phyloP scores from a whole-genome alignment of 495 filamentous ascomycete genomes.

The Penicillium bovifimosum region DNA sequence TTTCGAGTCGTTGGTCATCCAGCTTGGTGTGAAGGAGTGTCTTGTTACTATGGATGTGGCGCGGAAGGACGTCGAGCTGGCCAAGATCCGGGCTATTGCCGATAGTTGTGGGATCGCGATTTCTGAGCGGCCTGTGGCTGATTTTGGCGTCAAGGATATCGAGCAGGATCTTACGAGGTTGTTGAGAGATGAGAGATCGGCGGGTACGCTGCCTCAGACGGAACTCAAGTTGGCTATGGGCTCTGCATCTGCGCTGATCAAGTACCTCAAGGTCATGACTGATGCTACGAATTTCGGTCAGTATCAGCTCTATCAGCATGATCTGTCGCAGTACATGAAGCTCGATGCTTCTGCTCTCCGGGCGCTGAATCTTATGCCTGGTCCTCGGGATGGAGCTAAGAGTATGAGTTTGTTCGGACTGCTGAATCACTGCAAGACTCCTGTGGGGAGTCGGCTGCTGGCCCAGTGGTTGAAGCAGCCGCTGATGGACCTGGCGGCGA shows the following conservation, averaged over 20 bases:
- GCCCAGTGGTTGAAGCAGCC: constrained; percentile 99
- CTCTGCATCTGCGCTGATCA: constrained; percentile 87
- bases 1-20: constrained; percentile 93
- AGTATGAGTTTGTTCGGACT: constrained; percentile 96
- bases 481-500: constrained; percentile 84
- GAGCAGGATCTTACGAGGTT: constrained; percentile 89
- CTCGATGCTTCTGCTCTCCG: constrained; percentile 91
- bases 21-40: constrained; percentile 92
- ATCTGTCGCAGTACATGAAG: constrained; percentile 97
- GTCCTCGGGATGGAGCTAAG: constrained; percentile 87
- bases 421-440: constrained; percentile 96
- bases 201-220: constrained; percentile 73
- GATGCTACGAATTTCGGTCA: constrained; percentile 94
- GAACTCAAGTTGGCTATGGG: constrained; percentile 97
- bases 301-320: constrained; percentile 95
- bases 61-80: constrained; percentile 81
- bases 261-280: constrained; percentile 86
- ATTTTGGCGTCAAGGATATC: constrained; percentile 89
- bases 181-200: constrained; percentile 76
- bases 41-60: constrained; percentile 69
- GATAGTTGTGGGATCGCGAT: constrained; percentile 88
- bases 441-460: constrained; percentile 81
- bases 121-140: constrained; percentile 65
- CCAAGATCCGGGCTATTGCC: constrained; percentile 80
- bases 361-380: constrained; percentile 95